Base-by-base conservation (phyloP, 2,329 filamentous ascomycete species). In the Lachnellula willkommii region DNA sequence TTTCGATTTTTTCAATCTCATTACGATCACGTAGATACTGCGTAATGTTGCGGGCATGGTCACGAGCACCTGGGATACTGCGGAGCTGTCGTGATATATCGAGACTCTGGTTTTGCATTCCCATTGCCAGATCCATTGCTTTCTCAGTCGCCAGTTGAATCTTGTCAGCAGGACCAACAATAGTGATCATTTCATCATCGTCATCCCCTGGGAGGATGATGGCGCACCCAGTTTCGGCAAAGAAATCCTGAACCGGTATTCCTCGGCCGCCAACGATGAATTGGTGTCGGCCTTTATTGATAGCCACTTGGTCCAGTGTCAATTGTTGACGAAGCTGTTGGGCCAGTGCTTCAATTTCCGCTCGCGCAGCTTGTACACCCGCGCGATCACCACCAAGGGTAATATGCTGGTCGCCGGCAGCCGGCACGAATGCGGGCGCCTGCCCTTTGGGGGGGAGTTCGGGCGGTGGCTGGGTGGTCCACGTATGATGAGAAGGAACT, bases 251-350 rank as follows among this genome's bases (percentile, higher is more conserved):
- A 36, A 90, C 78, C 17, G 89, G 85, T 59, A 89, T 81, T 59
- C 89, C 91, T 59, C 86, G 82, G 59, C 93, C 85, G 51, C 93
- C 93, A 60, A 96, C 85, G 68, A 99, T 94, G 77, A 96, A 97
- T 71, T 95, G 92, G 71, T 97, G 94, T 51, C 90, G 85, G 49
- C 90, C 90, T 60, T 87, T 87, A 71, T 93, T 88, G 64, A 97
- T 90, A 5, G 87, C 82, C 43, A 91, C 77, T 71, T 95, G 87
- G 64, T 94, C 84, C 49, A 94, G 77, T 43, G 87, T 83, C 50
- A 97, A 77, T 69, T 89, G 84, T 57, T 83, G 82, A 63, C 87
- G 84, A 22, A 99, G 81, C 68, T 93, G 81, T 59, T 87, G 82
- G 6, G 85, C 90, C 56, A 87, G 82, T 49, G 84, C 84, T 72